Base-by-base conservation (phyloP, 768 basidiomycete species). In the Tulasnella sp. region DNA sequence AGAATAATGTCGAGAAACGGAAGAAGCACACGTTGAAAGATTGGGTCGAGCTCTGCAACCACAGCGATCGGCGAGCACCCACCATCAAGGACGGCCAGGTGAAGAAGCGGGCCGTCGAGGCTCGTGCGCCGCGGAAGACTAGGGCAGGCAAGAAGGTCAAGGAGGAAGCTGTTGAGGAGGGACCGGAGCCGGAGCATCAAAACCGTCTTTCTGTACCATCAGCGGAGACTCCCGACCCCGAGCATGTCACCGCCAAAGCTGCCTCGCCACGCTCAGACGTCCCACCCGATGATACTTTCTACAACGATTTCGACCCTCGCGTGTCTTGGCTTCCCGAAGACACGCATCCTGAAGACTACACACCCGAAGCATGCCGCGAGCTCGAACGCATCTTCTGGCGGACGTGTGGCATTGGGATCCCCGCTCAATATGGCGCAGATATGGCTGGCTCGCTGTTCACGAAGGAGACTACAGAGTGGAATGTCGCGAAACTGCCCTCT, bases 371-470 rank as follows among this genome's bases (percentile, higher is more conserved):
- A 61, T 96, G 93, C 69, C 79, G 81, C 61, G 82, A 84, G 62
- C 76, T 98, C 19, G 93, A 97, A 72, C 76, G 92, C 29, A 78
- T 84, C 56, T 97, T 83, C 70, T 99, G 96, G 96, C 77, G 92
- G 54, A 92, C 87, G 63, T 83, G 90, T 70, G 84, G 91, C 0
- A 70, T 94, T 2, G 89, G 91, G 3, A 87, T 84, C 63, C 77
- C 92, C n/a, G 82, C 93, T 2, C 94, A 91, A 93, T 99, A 99
- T 70, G 96, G 94, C 19, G 96, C 96, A 2, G 96, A 99, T 70
- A 85, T 91, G 62, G 81, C 85, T 74, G 94, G 92, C 85, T 53
- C 62, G 80, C 73, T 64, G 27, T 56, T 64, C 68, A 86, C 85
- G 3, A 83, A 90, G 63, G 76, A 81, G 44, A 88, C 88, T 3